Evolutionary conservation across 371 early-diverging fungal species (phyloP), one percentile per base, ranked within the genome.

Genomic region (Neoconidiobolus thromboides): DNA sequence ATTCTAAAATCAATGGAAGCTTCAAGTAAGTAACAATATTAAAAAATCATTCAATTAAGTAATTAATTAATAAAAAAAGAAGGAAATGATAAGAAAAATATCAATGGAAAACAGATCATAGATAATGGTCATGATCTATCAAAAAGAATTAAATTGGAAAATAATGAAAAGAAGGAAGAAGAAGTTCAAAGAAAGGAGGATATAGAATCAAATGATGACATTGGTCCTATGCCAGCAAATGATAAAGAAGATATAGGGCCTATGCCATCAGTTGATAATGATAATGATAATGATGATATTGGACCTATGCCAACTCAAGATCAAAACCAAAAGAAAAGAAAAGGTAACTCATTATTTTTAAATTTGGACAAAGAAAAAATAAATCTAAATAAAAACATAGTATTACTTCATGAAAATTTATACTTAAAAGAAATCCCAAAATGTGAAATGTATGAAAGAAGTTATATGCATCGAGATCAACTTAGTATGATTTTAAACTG

Each of bases 381-480:
- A 49, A 49, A 49, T 4, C 14, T 10, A 12, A 12, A 14, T 49
- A 14, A 3, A 49, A 14, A 43, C 36, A n/a, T 39, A 81, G 82
- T 75, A 9, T 61, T 84, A 37, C 70, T 76, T 2, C 86, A 91
- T 65, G 91, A 93, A 68, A 66, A 76, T 42, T 76, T 86, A 42
- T 88, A 79, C 60, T 71, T 93, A 26, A 79, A 80, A 1, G 74
- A 76, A 6, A 67, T 97, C 12, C 96, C 96, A 3, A 71, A 70
- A 43, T 78, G 87, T 6, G 85, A 89, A 63, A 86, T 88, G 85
- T 95, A 95, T 64, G 93, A 92, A 68, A 76, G 78, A 52, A 87
- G 87, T 64, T 89, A 89, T 63, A 94, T 96, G 97, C 97, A 97
- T 66, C 77, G 95, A 12, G 94, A 94, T 65, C 73, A 77, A 0